Percentiles rank a stretch among this genome's conserved stretches.
These are phyloP conservation scores for Tirmania nivea DNA, from an alignment of 495 filamentous ascomycete species.

Conservation along the genomic window DNA sequence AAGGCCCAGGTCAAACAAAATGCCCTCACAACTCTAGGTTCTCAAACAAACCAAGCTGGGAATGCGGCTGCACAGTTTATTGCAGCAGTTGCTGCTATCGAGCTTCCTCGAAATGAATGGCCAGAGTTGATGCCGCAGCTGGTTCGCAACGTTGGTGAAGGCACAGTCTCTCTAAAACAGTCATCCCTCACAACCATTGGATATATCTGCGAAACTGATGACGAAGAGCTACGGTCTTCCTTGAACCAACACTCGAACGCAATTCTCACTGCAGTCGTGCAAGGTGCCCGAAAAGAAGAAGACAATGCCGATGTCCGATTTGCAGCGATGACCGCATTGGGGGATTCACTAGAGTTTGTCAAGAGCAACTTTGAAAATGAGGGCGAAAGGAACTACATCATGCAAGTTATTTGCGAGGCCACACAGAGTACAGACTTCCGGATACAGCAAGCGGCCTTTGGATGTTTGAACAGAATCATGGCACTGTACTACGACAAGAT, in stretches of 20 bases:
- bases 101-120: conserved; percentile 85
- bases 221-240: conserved; percentile 60
- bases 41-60: conserved; percentile 56
- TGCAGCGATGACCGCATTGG: conserved; percentile 78
- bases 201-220: conserved; percentile 92
- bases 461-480: conserved; percentile 96
- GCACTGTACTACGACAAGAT: conserved; percentile 96
- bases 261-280: conserved; percentile 90
- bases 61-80: conserved; percentile 85
- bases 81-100: conserved; percentile 80
- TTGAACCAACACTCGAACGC: conserved; percentile 79
- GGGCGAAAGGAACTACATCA: conserved; percentile 97
- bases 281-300: conserved; percentile 92
- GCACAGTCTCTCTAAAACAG: conserved; percentile 72
- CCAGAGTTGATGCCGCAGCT: conserved; percentile 75
- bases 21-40: conserved; percentile 60
- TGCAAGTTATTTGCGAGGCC: conserved; percentile 98
- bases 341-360: conserved; percentile 95
- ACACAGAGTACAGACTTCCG: conserved; percentile 74
- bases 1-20: conserved; percentile 75
- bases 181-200: conserved; percentile 82
- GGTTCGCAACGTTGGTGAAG: conserved; percentile 77
- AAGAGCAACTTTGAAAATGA: conserved; percentile 96
- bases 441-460: conserved; percentile 88
- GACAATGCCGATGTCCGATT: conserved; percentile 68